phyloP scores from a whole-genome alignment of 2,329 filamentous ascomycete species.

The Apiospora aurea region DNA sequence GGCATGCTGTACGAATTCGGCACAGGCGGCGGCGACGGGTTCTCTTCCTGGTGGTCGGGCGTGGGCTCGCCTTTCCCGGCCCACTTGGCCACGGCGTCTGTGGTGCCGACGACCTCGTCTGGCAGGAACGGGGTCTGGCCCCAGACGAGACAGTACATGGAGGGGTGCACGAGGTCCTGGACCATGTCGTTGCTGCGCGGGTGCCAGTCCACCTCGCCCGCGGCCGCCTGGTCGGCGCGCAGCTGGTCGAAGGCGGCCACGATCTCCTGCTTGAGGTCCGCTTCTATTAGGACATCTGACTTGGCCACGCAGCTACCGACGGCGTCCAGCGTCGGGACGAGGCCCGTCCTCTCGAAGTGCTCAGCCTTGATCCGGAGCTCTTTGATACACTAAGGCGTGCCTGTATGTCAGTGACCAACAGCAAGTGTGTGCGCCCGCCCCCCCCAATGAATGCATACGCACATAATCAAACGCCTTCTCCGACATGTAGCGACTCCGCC shows the following conservation, averaged over 20 bases:
- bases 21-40: not conserved
- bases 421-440: not conserved
- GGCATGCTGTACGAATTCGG: not conserved
- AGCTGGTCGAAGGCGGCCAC: slow-evolving; percentile 49
- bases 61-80: slow-evolving; percentile 38
- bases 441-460: slow-evolving; percentile 22
- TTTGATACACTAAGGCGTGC: slow-evolving; percentile 40
- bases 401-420: slow-evolving; percentile 26
- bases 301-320: slow-evolving; percentile 53
- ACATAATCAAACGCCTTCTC: slow-evolving; percentile 35
- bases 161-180: slow-evolving; percentile 66
- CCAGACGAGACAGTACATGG: slow-evolving; percentile 63
- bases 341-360: slow-evolving; percentile 48
- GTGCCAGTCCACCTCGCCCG: slow-evolving; percentile 58
- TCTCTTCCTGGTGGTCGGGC: not conserved
- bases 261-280: slow-evolving; percentile 42
- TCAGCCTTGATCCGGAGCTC: slow-evolving; percentile 59
- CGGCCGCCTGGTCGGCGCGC: slow-evolving; percentile 49
- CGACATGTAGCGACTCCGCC: slow-evolving; percentile 30
- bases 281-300: slow-evolving; percentile 55
- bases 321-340: slow-evolving; percentile 55
- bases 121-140: slow-evolving; percentile 35
- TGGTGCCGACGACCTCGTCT: slow-evolving; percentile 29
- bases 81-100: slow-evolving; percentile 33
- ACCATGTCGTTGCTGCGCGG: slow-evolving; percentile 60